Evolutionary conservation across 139 green algal species (phyloP).

Genomic region (Chlorella sp.): DNA sequence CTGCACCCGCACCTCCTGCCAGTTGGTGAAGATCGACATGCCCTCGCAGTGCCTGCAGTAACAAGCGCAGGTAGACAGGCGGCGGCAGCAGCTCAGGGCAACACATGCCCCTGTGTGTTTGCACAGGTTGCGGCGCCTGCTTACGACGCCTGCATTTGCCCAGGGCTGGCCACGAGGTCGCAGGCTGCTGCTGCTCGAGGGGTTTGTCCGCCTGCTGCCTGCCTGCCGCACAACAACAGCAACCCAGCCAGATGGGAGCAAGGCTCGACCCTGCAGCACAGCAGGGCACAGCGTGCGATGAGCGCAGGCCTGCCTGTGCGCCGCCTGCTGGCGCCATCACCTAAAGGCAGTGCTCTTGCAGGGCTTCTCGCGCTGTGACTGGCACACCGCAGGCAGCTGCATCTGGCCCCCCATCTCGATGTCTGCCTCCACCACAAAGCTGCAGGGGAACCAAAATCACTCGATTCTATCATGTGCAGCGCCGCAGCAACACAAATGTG

Average conservation of each 20-base stretch:
- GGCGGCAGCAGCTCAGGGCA: no score
- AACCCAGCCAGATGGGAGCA: no score
- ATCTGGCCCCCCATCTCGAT: conserved; percentile 47
- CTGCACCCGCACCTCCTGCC: conserved; percentile 84
- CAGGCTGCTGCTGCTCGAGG: not conserved
- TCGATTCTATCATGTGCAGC: no score
- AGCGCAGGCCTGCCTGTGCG: not conserved
- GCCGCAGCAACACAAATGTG: no score
- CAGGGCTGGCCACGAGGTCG: not conserved
- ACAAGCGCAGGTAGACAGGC: not conserved
- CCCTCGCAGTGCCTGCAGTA: conserved; percentile 31
- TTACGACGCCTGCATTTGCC: no score
- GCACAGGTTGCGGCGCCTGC: no score
- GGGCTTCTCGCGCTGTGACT: conserved; percentile 30
- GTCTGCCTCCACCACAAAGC: conserved; percentile 42
- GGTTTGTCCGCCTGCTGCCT: no score
- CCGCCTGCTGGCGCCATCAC: not conserved
- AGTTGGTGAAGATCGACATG: conserved; percentile 49
- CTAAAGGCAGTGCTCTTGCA: conserved; percentile 73
- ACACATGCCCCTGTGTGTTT: no score
- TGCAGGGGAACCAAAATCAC: not conserved
- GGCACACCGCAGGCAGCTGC: conserved; percentile 54
- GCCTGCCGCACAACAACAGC: no score
- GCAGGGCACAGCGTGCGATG: no score
- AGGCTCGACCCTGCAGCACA: no score